phyloP scores from a whole-genome alignment of 1,284 basidiomycete genomes.

The Cronartium quercuum region DNA sequence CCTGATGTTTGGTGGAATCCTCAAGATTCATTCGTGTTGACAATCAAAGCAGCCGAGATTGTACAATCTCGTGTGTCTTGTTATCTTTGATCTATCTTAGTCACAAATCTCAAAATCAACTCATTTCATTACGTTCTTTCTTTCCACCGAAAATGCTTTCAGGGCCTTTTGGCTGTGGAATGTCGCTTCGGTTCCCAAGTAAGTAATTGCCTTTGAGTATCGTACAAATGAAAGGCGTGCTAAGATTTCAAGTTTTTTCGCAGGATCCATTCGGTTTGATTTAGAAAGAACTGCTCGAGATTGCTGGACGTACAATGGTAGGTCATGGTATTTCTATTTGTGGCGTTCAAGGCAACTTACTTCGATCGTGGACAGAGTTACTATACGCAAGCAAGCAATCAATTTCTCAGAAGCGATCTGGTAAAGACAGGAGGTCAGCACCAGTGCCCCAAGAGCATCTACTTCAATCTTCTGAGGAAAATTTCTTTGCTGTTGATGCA shows the following conservation, averaged over 20 bases:
- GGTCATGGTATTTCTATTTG: background rate
- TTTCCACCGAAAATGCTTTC: background rate
- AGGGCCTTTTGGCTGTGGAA: slow-evolving; percentile 15
- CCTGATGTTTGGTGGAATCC: slow-evolving; percentile 30
- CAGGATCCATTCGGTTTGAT: slow-evolving; percentile 30
- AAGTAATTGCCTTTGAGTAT: background rate
- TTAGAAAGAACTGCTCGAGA: slow-evolving; percentile 19
- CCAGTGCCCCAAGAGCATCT: background rate
- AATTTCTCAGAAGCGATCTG: slow-evolving; percentile 12
- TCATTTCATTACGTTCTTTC: background rate
- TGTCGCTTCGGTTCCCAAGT: slow-evolving; percentile 28
- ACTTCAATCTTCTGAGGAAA: background rate
- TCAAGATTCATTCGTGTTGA: slow-evolving; percentile 28
- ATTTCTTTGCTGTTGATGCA: background rate
- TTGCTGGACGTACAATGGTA: slow-evolving; percentile 27
- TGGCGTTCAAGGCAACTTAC: background rate
- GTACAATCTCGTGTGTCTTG: slow-evolving; percentile 8
- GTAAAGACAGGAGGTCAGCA: background rate
- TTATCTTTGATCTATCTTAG: background rate
- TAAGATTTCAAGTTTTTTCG: background rate
- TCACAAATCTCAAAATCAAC: background rate
- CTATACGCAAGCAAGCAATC: background rate
- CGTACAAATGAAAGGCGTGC: background rate
- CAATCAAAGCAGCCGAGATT: slow-evolving; percentile 33
- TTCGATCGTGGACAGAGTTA: background rate